Percentiles rank a stretch among this genome's conserved stretches.
These are phyloP conservation scores for Secale cereale DNA, from an alignment of 176 grass and related monocot species.

Conservation along the genomic window DNA sequence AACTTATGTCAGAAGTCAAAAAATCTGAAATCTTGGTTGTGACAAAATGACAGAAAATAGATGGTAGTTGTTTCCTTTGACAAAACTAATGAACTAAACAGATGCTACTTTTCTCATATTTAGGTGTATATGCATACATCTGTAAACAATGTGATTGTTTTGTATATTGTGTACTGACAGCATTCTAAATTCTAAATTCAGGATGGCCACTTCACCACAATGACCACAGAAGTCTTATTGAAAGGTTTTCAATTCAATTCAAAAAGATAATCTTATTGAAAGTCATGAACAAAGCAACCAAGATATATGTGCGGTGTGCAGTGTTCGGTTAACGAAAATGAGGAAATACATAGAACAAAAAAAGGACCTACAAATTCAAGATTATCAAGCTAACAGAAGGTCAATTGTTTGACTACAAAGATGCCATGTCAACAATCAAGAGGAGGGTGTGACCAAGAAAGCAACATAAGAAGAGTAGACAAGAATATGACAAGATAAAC, in stretches of 20 bases:
- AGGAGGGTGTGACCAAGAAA: background rate
- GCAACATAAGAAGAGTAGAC: background rate
- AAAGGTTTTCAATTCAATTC: background rate
- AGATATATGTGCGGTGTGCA: background rate
- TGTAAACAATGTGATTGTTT: background rate
- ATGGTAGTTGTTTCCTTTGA: background rate
- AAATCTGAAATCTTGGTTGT: conserved; percentile 4
- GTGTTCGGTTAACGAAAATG: background rate
- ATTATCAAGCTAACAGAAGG: background rate
- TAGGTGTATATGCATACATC: background rate
- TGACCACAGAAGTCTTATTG: background rate
- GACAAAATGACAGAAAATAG: background rate
- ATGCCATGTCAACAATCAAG: background rate
- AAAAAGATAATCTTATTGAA: background rate
- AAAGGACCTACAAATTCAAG: background rate
- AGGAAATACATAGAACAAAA: background rate
- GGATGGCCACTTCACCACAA: background rate
- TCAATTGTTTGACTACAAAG: background rate
- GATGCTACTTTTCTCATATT: background rate
- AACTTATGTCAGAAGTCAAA: background rate
- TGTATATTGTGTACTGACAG: background rate
- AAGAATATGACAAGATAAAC: background rate
- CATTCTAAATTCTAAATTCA: background rate
- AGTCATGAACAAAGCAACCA: background rate
- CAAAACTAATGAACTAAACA: background rate